Percentiles rank a stretch among this genome's conserved stretches.
Conservation (phyloP, 164 flowering plant species). For the Saururus chinensis region DNA sequence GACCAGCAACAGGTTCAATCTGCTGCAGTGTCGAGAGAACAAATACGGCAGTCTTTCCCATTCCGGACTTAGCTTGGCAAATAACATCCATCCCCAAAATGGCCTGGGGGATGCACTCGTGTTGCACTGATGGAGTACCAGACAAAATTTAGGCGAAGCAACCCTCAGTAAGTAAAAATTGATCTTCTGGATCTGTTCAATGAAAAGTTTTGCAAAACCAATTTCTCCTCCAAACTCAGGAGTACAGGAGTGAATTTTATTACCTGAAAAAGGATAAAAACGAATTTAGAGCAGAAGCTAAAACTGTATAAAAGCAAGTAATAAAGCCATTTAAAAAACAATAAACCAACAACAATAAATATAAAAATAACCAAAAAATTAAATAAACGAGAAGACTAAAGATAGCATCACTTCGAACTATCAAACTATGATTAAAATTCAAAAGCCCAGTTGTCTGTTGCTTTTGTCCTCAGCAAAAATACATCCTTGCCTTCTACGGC, state of each 20-base stretch:
- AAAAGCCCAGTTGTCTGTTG: too few species aligned
- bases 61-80: constrained; percentile 98
- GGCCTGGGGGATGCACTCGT: constrained; percentile 98
- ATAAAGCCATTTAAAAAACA: too few species aligned
- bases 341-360: not conserved
- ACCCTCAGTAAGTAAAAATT: constrained; percentile 49
- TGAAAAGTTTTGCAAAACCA: constrained; percentile 53
- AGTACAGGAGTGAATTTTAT: constrained; percentile 27
- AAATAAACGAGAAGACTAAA: not conserved
- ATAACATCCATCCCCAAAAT: constrained; percentile 98
- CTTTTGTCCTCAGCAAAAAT: too few species aligned
- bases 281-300: not conserved
- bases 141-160: constrained; percentile 33
- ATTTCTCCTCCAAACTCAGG: constrained; percentile 29
- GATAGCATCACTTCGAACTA: too few species aligned
- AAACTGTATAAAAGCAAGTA: too few species aligned
- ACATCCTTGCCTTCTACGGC: too few species aligned
- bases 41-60: constrained; percentile 99
- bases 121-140: constrained; percentile 74
- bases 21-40: constrained; percentile 88
- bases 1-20: constrained; percentile 87
- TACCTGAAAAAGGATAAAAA: constrained; percentile 39
- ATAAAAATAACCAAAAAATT: not conserved
- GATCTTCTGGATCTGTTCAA: constrained; percentile 46
- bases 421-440: too few species aligned